Conservation (phyloP, 441 rosid genomes). For the Raphanus hybrid region DNA sequence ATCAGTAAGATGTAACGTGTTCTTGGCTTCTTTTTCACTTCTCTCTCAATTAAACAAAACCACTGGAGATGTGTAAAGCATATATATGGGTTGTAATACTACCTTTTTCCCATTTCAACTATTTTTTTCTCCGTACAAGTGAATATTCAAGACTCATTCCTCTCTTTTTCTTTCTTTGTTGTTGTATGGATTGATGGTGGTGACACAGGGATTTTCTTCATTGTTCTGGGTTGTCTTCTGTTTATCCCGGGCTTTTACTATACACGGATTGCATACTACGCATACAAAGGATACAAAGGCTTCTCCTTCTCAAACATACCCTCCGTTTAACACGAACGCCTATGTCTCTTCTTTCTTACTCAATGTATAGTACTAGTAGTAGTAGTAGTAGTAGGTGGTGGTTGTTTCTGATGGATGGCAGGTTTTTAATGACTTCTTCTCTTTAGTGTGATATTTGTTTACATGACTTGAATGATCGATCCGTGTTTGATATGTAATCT, state of each 20-base stretch:
- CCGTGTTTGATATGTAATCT: constrained; percentile 34
- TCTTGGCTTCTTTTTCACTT: no score
- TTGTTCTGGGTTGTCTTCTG: constrained; percentile 74
- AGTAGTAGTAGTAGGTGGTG: background rate
- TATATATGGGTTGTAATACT: background rate
- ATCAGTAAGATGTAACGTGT: no score
- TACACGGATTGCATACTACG: constrained; percentile 92
- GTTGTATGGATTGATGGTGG: constrained; percentile 22
- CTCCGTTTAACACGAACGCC: constrained; percentile 55
- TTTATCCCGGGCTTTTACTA: constrained; percentile 95
- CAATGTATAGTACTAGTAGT: constrained; percentile 22
- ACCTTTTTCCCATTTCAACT: background rate
- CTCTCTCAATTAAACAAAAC: no score
- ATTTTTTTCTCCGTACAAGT: background rate
- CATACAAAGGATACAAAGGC: constrained; percentile 93
- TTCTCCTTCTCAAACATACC: constrained; percentile 96
- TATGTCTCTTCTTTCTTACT: constrained; percentile 9
- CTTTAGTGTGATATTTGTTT: constrained; percentile 33
- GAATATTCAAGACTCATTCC: constrained; percentile 14
- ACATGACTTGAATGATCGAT: constrained; percentile 25
- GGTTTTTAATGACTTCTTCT: constrained; percentile 9
- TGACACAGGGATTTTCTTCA: constrained; percentile 81
- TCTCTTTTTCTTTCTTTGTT: background rate
- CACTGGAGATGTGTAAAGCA: no score
- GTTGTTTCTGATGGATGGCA: constrained; percentile 1